A percentile compares a stretch with the other conserved stretches of the same genome.
These are phyloP conservation scores for Lactifluus volemus DNA, from an alignment of 768 basidiomycete species.

Conservation along the genomic window DNA sequence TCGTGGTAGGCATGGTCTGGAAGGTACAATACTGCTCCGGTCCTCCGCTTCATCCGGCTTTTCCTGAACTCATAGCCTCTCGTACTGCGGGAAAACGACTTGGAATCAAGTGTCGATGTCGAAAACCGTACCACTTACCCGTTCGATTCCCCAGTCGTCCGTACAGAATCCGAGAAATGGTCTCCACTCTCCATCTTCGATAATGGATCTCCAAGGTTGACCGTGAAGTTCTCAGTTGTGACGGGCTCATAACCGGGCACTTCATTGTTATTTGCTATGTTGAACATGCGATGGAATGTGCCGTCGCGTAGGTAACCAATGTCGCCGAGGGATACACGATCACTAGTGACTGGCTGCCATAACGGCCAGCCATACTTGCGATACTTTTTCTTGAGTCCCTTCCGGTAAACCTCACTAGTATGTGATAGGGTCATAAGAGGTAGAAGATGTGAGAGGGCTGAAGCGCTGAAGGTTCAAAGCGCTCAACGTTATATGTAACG, in stretches of 20 bases:
- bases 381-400: conserved; percentile 2
- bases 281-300: conserved; percentile 16
- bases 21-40: background rate
- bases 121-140: background rate
- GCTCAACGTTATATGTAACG: too few relatives aligned
- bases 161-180: background rate
- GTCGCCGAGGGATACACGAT: conserved; percentile 12
- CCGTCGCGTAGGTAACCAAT: conserved; percentile 18
- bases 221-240: too few relatives aligned
- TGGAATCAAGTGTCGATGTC: background rate
- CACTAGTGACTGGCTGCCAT: conserved; percentile 18
- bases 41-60: background rate
- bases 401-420: conserved; percentile 8
- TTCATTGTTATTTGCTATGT: background rate
- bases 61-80: background rate
- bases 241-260: too few relatives aligned
- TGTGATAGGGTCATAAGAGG: background rate
- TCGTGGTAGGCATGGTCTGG: too few relatives aligned
- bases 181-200: background rate
- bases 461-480: too few relatives aligned
- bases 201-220: too few relatives aligned
- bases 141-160: background rate
- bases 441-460: too few relatives aligned
- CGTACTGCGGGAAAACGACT: background rate
- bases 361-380: conserved; percentile 10